A percentile compares a stretch with the other conserved stretches of the same genome.
Evolutionary conservation across 2,329 filamentous ascomycete genomes (phyloP).

Genomic region (Geoglossum cookeanum): DNA sequence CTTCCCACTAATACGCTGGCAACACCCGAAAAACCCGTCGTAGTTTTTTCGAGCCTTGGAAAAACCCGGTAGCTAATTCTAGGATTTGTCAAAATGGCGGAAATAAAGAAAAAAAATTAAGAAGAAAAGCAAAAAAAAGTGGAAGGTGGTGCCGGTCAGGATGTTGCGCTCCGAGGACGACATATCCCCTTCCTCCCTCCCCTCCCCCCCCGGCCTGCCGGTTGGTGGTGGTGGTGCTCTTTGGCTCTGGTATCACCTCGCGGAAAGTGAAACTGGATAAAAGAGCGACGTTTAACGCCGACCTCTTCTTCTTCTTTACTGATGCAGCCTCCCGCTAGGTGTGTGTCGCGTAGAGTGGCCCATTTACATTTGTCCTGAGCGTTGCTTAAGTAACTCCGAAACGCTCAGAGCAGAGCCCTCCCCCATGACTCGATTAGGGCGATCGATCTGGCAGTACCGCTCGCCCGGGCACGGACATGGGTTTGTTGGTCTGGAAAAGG

Average conservation of each 20-base stretch:
- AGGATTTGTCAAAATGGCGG: too few species aligned
- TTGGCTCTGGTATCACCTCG: not conserved
- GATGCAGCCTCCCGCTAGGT: not conserved
- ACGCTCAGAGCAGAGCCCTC: not conserved
- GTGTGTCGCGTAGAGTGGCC: not conserved
- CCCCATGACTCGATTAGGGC: not conserved
- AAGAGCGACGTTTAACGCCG: not conserved
- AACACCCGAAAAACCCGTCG: too few species aligned
- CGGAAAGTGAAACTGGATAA: not conserved
- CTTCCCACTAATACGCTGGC: too few species aligned
- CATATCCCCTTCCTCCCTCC: too few species aligned
- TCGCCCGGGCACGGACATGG: not conserved
- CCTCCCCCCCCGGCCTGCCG: too few species aligned
- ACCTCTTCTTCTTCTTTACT: not conserved
- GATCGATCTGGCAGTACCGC: not conserved
- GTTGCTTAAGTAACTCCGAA: not conserved
- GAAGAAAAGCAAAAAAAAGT: too few species aligned
- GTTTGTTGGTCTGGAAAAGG: not conserved
- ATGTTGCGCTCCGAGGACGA: too few species aligned
- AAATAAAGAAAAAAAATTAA: too few species aligned
- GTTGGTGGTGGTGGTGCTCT: too few species aligned
- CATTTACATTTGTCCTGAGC: not conserved
- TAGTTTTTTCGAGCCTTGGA: too few species aligned
- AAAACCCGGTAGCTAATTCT: too few species aligned
- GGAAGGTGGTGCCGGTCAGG: too few species aligned